Base-by-base conservation (phyloP, 2,329 filamentous ascomycete genomes). In the Aureobasidium melanogenum region DNA sequence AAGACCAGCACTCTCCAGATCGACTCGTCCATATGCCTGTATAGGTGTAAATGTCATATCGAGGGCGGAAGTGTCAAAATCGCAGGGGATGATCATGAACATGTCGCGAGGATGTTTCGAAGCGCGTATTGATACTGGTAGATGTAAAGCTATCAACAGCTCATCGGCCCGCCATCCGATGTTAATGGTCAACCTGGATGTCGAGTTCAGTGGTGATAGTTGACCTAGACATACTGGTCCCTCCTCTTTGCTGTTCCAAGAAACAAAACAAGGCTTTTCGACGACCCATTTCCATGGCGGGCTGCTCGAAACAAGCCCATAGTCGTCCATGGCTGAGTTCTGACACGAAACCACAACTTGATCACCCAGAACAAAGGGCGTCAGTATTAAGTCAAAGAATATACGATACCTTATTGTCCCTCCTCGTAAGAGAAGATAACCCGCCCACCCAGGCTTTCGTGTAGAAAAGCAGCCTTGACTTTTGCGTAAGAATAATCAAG, bases 61-160 rank as follows among this genome's bases (percentile, higher is more conserved):
- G 32, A 48, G 2, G 1, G 0, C 5, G 4, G 30, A 38, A 3
- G 22, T 22, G 10, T 58, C 43, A 22, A 48, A 36, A n/a, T 19
- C 17, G 22, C 15, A 34, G 10, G 55, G 43, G 3, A 58, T 30
- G 24, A 58, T 48, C 55, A 58, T 39, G 10, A 58, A 58, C 30
- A 58, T 38, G 34, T 48, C 32, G 32, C 55, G 55, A 39, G 43
- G 30, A 22, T 48, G 30, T 46, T 34, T 43, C 5, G 30, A 28
- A 36, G 43, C 41, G 32, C 55, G 55, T 8, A 36, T 39, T 5
- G 32, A 47, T 48, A 58, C 15, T 14, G 55, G 55, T 3, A 58
- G 55, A 39, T 58, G 55, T 22, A 58, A 26, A 48, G 43, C 55
- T 24, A 58, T 58, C 32, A 58, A 48, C 22, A 58, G 22, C 43